A percentile compares a stretch with the other conserved stretches of the same genome.
phyloP scores from a whole-genome alignment of 768 basidiomycete genomes.

The Russula sp. region DNA sequence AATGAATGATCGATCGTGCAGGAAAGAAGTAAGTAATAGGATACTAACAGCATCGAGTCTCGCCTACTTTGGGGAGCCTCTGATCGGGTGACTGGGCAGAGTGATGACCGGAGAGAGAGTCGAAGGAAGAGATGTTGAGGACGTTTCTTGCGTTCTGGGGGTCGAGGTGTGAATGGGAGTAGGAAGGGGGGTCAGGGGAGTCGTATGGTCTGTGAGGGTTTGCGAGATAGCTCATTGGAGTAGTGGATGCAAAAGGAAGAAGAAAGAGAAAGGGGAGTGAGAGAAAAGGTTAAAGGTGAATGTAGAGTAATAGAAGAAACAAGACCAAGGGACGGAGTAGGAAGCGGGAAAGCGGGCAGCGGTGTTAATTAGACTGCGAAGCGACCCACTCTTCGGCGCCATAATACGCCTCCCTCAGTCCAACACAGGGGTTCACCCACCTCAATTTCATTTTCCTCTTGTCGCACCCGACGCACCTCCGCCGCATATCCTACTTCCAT shows the following conservation, averaged over 20 bases:
- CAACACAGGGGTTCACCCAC: constrained; percentile 27
- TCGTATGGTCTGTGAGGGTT: constrained; percentile 36
- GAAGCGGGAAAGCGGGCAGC: constrained; percentile 22
- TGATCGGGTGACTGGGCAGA: constrained; percentile 36
- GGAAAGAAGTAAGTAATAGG: constrained; percentile 29
- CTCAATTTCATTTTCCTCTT: constrained; percentile 24
- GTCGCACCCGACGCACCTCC: not conserved
- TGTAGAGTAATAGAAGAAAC: constrained; percentile 23
- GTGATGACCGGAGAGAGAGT: constrained; percentile 38
- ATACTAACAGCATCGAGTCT: constrained; percentile 72
- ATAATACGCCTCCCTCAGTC: not conserved
- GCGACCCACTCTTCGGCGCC: constrained; percentile 20
- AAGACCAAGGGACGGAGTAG: constrained; percentile 29
- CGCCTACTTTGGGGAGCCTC: constrained; percentile 47
- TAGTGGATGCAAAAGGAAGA: constrained; percentile 17
- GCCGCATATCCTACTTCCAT: not conserved
- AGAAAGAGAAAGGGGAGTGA: constrained; percentile 3
- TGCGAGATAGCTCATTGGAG: constrained; percentile 38
- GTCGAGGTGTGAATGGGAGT: constrained; percentile 31
- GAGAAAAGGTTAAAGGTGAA: constrained; percentile 25
- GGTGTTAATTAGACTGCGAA: constrained; percentile 27
- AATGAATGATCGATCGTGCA: constrained; percentile 39
- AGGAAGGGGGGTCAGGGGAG: constrained; percentile 33
- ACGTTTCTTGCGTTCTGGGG: constrained; percentile 28
- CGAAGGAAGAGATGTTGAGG: constrained; percentile 36